phyloP scores from a whole-genome alignment of 306 rosid species.

The Cucumis hystrix region DNA sequence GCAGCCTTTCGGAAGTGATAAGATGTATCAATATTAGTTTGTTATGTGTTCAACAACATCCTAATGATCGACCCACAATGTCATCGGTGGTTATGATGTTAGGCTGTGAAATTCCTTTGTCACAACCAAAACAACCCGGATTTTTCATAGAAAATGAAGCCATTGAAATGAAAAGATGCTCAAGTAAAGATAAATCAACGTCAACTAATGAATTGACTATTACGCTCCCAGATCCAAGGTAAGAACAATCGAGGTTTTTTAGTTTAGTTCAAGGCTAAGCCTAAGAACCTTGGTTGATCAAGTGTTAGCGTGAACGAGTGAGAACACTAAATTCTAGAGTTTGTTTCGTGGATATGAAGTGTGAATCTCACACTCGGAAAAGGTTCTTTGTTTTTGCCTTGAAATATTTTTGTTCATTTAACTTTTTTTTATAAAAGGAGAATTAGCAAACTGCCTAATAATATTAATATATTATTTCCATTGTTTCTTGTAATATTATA shows the following conservation, averaged over 20 bases:
- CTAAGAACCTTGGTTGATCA: not conserved
- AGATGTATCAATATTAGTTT: constrained; percentile 13
- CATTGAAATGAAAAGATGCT: not conserved
- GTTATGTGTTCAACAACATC: constrained; percentile 14
- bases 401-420: no score
- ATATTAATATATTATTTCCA: no score
- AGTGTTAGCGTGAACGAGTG: not conserved
- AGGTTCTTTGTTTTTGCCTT: no score
- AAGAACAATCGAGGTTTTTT: not conserved
- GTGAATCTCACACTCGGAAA: not conserved
- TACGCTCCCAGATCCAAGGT: not conserved
- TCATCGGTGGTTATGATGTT: constrained; percentile 19
- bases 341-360: no score
- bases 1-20: not conserved
- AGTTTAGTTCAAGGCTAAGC: not conserved
- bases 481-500: no score
- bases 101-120: constrained; percentile 3
- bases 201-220: not conserved
- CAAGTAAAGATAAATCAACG: not conserved
- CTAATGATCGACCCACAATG: constrained; percentile 19
- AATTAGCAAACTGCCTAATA: no score
- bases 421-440: no score
- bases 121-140: constrained; percentile 15
- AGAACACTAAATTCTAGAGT: not conserved
- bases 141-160: not conserved